Evolutionary conservation across 1,284 basidiomycete species (phyloP), one percentile per base, ranked within the genome.

Genomic region (Wolfiporia cocos): DNA sequence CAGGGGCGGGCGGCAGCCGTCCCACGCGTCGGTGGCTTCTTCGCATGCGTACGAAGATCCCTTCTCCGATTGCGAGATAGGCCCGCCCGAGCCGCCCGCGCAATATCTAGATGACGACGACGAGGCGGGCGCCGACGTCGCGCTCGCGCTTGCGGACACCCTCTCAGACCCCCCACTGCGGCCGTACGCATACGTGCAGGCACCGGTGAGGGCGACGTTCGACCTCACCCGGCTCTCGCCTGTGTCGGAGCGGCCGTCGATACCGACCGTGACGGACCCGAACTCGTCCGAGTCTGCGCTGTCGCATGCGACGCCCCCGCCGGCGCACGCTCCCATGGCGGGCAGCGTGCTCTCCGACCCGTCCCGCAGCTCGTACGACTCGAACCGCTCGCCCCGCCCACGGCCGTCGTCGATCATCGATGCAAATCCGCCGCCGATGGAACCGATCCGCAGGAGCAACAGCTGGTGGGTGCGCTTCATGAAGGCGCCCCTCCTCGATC

Each of bases 21-120:
- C 70, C 40, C 63, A 71, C 48, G 46, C 35, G 66, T 61, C 48
- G 43, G 54, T 49, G 33, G 41, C 38, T 24, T 56, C 40, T 64
- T 71, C 58, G 19, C 49, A 55, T 37, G 70, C 56, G 9, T 52
- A 57, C 51, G 52, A 57, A 17, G 76, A 82, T 52, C 79, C 79
- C 2, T 82, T 81, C 49, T 59, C 67, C 4, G 78, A 82, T 53
- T 65, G 67, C 15, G 63, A 69, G 7, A 49, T 58, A 21, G 70
- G 72, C 42, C 57, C 48, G 3, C 48, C 58, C 47, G 53, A 49
- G 49, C 47, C 46, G 37, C 44, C 53, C 42, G 52, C 46, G 11
- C 47, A 58, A 11, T 49, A 58, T 26, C 46, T 49, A 34, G 54
- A 54, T 22, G 48, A 41, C 40, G 57, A 58, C 39, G 51, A 49